Percentiles rank a stretch among this genome's conserved stretches.
Conservation (phyloP, 2,329 filamentous ascomycete genomes). For the Botrytis pseudocinerea region DNA sequence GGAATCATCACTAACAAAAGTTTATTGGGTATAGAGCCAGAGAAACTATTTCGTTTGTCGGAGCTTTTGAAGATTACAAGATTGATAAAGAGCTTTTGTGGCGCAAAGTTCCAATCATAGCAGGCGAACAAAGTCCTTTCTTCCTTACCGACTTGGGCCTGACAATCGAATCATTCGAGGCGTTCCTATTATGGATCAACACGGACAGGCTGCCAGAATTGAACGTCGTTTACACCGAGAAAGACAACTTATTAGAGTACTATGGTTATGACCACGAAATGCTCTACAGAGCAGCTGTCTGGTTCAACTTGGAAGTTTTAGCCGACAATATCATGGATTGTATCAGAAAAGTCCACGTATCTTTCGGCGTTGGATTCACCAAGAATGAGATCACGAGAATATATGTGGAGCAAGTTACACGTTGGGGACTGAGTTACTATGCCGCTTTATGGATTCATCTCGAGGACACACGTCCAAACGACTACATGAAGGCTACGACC, state of each 20-base stretch:
- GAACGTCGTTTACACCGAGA: background rate
- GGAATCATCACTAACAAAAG: background rate
- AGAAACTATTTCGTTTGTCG: background rate
- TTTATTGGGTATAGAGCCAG: background rate
- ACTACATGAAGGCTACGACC: background rate
- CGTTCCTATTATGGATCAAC: background rate
- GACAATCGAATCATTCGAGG: background rate
- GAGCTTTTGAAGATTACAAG: fast-evolving
- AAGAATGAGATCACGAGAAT: background rate
- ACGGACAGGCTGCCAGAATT: background rate
- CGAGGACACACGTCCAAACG: background rate
- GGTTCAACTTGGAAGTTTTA: fast-evolving
- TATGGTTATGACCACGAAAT: background rate
- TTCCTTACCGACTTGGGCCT: fast-evolving
- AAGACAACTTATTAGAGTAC: fast-evolving
- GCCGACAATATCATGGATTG: background rate
- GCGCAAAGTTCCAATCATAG: background rate
- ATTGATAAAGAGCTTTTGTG: background rate
- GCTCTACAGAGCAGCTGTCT: background rate
- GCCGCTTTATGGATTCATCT: background rate
- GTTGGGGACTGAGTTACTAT: background rate
- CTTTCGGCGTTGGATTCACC: background rate
- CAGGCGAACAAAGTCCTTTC: fast-evolving
- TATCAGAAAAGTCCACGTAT: background rate
- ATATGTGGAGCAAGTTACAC: fast-evolving